Base-by-base conservation (phyloP, 257 asterid species). In the Salvia hispanica region DNA sequence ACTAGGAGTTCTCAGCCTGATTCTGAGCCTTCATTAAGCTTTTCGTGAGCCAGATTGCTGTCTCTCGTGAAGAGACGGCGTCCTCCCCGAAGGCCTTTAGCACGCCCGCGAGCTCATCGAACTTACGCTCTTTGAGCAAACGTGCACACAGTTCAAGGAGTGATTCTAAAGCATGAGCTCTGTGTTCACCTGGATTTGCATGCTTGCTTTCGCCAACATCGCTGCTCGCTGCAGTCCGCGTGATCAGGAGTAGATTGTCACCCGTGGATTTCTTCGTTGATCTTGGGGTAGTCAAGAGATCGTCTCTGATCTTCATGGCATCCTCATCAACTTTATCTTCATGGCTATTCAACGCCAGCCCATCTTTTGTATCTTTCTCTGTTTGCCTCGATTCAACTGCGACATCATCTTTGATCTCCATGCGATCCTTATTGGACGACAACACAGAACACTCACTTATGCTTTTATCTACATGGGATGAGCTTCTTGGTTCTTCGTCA, bases 41-140 rank as follows among this genome's bases (percentile, higher is more conserved):
- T 71, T 88, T 93, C 0, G 97, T 84, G 74, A 93, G 79, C 99
- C 92, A 90, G 64, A 90, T 93, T 2, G 99, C 99, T 3, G 99
- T 93, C 72, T 93, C 99, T 74, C 99, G 74, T 2, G 99, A 93
- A 5, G 99, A 93, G 7, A 90, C 96, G 0, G 80, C 66, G 5
- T 93, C 99, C 14, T 88, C 97, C 4, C 99, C 88, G 57, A 93
- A 93, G 3, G 99, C 95, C 71, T 88, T 93, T 9, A 93, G 79
- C 73, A 93, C 95, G 3, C 95, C 99, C 4, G 88, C 76, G 3
- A 93, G 92, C 88, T 93, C 99, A 2, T 91, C 99, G 4, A 91
- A 82, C 33, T 94, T 94, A 67, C 89, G 85, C 77, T 91, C 93
- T 79, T 91, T 94, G 40, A 94, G 89, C 81, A 94, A 76, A 18